Base-by-base conservation (phyloP, 2,329 filamentous ascomycete species). In the Phialophora macrospora region DNA sequence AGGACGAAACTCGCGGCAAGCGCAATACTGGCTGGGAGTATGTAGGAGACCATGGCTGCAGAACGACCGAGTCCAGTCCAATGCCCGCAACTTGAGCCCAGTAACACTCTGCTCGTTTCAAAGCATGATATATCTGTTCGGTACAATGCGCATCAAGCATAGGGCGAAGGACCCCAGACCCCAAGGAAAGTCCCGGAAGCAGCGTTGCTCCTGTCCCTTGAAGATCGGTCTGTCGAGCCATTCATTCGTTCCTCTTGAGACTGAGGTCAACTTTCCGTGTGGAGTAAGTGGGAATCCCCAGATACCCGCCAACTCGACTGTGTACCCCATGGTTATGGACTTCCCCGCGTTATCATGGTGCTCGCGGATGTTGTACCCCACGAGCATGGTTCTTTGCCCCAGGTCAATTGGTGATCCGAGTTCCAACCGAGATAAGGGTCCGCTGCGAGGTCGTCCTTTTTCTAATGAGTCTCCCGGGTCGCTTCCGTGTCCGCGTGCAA, bases 1-100 rank as follows among this genome's bases (percentile, higher is more conserved):
- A 63, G 38, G 12, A 63, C 17, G 12, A 63, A 48, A 32, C 52
- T 54, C 11, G 52, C 60, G 8, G 54, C 52, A 20, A 63, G 60
- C 9, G 41, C 22, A n/a, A 51, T 38, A 14, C 60, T 51, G 17
- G 52, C 52, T 20, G 32, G 52, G 9, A 57, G 26, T 2, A 63
- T 28, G 26, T 46, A 28, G 22, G 24, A 44, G 20, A 52, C 44
- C 60, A 63, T 63, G 52, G 41, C 51, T 30, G 38, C 2, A 14
- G 49, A 52, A 24, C 49, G 14, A 28, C 7, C 20, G 8, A 28
- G 14, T 52, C 20, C 28, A 28, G 24, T 22, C 26, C n/a, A 28
- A 12, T 17, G 26, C 12, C 24, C 9, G 7, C 22, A 11, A 24
- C 26, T 14, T 24, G 24, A 52, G 26, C 14, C 14, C 49, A 14